Base-by-base conservation (phyloP, 78 protist genomes). In the Polysphondylium violaceum region DNA sequence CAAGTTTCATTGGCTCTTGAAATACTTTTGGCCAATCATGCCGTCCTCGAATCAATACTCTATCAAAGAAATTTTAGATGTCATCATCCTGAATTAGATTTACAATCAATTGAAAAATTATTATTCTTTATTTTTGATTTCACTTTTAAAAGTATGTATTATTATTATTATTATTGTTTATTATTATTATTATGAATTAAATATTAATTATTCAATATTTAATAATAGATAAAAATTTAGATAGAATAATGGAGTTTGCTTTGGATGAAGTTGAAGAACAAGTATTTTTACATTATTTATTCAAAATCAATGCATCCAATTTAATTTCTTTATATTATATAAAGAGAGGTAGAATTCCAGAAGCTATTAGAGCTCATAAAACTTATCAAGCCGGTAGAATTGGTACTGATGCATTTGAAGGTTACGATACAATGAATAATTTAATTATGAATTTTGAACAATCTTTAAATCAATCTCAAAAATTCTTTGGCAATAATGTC, bases 271-370 rank as follows among this genome's bases (percentile, higher is more conserved):
- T 31, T 31, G 78, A 72, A 50, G 78, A 72, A 50, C 78, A 72
- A 50, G 51, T 50, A 17, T 72, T 72, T 6, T 7, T 72, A 19
- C 78, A 72, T 31, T 72, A 50, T n/a, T 63, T 72, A 1, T 72
- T 50, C 63, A 50, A 29, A 1, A 50, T 33, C 3, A 11, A 72
- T 21, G 63, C 78, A 0, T 14, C 78, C 9, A 16, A 59, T 9
- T 21, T 72, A 2, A 72, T 72, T 56, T 50, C 78, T 5, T 16
- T 72, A 19, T 72, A 29, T 33, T 51, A 50, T 51, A 14, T 51
- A 8, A 72, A 40, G 33, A 50, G 78, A 50, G 78, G 78, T 72
- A 35, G 78, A 33, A 50, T 72, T 72, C 78, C 78, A 29, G 78
- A 72, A 50, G 78, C 56, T 21, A 33, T 36, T 50, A 27, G 31